Base-by-base conservation (phyloP, 345 rosid species). In the Cardamine occulta region DNA sequence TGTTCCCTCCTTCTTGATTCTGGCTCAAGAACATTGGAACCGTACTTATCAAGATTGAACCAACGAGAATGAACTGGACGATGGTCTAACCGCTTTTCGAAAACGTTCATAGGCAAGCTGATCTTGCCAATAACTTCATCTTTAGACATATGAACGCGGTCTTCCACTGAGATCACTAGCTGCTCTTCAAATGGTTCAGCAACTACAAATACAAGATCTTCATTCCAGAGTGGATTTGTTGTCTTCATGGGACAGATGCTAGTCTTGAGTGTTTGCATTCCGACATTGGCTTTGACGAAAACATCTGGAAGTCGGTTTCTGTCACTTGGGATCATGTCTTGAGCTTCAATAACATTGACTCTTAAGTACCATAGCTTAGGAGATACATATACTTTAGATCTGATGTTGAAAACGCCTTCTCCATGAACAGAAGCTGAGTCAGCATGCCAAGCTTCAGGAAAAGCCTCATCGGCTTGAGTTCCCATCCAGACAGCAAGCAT, bases 401-500 rank as follows among this genome's bases (percentile, higher is more conserved):
- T 72, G 29, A 85, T 75, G 79, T 80, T 89, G 65, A 80, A 73
- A 18, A 86, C 84, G 2, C 93, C 91, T 65, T 88, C 91, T 68
- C 94, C 96, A 32, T 80, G 74, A 29, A 86, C 90, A 2, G 91
- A 68, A 35, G 96, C 88, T 29, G 94, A 84, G 71, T 91, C 93
- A 0, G 93, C 83, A 40, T 93, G 91, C 97, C 97, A 89, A 18
- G 97, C 88, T 49, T 87, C 96, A 12, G 98, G 58, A 57, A 91
- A 91, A 53, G 94, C 93, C 80, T 93, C 98, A 74, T 93, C 98
- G 2, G 97, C 98, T 67, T 93, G 95, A 53, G 95, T 88, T 79
- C 97, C 98, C 90, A 93, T 87, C 97, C 97, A 93, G 10, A 89
- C 93, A 26, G 97, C 98, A 63, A 93, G 75, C 97, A 93, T 93